These are phyloP conservation scores for Paramecium tetraurelia DNA, from an alignment of 73 alveolate genomes.

Conservation along the genomic window DNA sequence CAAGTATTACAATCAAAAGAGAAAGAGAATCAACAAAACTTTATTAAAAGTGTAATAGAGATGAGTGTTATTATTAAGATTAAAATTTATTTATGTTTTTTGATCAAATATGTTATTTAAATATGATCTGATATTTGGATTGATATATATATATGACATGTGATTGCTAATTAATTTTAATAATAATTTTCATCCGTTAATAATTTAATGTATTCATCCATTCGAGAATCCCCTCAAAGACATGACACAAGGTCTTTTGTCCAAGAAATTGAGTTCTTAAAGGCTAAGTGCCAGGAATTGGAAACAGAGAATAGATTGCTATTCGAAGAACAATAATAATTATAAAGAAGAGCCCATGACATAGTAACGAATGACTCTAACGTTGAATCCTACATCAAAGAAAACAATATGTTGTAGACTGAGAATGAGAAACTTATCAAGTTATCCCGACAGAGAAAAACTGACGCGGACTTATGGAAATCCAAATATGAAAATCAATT, in stretches of 20 bases:
- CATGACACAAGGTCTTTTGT: slow-evolving; percentile 21
- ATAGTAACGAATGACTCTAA: not conserved
- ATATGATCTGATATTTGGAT: not conserved
- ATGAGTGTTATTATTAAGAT: not conserved
- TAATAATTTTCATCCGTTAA: slow-evolving; percentile 22
- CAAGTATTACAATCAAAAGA: not conserved
- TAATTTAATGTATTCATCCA: slow-evolving; percentile 23
- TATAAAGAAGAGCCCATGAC: slow-evolving; percentile 37
- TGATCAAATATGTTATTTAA: not conserved
- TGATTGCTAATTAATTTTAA: not conserved
- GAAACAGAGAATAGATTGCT: slow-evolving; percentile 11
- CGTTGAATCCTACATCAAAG: not conserved
- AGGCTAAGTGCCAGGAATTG: slow-evolving; percentile 12
- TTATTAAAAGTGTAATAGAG: not conserved
- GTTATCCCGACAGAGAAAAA: slow-evolving; percentile 16
- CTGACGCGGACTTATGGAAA: slow-evolving; percentile 48
- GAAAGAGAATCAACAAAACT: not conserved
- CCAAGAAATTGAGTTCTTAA: slow-evolving; percentile 8
- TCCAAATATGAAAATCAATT: slow-evolving; percentile 44
- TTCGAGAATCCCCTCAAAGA: not conserved
- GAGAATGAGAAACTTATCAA: slow-evolving; percentile 19
- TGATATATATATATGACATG: not conserved
- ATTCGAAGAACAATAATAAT: not conserved
- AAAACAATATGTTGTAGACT: not conserved
- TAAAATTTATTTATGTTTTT: not conserved